Evolutionary conservation across 768 basidiomycete species (phyloP).

Genomic region (Boletales sp.): DNA sequence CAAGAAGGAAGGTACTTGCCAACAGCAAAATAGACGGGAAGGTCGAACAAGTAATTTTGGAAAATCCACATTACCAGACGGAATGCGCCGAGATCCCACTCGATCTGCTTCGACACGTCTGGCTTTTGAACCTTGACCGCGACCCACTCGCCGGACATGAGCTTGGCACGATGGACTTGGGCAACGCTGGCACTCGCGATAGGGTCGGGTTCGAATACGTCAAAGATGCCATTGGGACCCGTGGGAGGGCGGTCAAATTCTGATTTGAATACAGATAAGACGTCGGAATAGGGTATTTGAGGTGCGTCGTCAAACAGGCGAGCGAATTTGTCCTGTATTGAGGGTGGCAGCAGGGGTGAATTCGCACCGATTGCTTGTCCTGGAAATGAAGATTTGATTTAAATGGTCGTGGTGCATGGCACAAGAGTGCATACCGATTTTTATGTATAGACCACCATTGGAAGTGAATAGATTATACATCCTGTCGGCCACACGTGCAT

Average conservation of each 20-base stretch:
- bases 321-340: conserved; percentile 79
- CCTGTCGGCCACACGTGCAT: conserved; percentile 78
- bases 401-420: not conserved
- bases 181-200: conserved; percentile 89
- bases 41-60: conserved; percentile 76
- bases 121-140: conserved; percentile 96
- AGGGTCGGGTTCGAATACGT: conserved; percentile 70
- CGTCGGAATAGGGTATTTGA: conserved; percentile 68
- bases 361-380: conserved; percentile 84
- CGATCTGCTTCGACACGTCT: conserved; percentile 79
- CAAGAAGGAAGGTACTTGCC: conserved; percentile 39
- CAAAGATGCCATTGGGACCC: conserved; percentile 73
- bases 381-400: conserved; percentile 5
- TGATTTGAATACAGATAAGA: conserved; percentile 60
- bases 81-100: conserved; percentile 76
- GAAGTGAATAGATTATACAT: conserved; percentile 72
- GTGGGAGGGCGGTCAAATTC: conserved; percentile 67
- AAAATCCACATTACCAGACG: conserved; percentile 76
- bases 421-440: conserved; percentile 51
- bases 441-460: conserved; percentile 86
- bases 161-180: conserved; percentile 82
- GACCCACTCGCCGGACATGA: conserved; percentile 60
- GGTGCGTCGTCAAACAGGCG: conserved; percentile 88
- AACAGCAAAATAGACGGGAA: conserved; percentile 79
- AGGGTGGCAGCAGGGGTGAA: conserved; percentile 76